Evolutionary conservation across 1,139 yeast genomes (phyloP), one percentile per base, ranked within the genome.

Genomic region (Diutina catenulata): DNA sequence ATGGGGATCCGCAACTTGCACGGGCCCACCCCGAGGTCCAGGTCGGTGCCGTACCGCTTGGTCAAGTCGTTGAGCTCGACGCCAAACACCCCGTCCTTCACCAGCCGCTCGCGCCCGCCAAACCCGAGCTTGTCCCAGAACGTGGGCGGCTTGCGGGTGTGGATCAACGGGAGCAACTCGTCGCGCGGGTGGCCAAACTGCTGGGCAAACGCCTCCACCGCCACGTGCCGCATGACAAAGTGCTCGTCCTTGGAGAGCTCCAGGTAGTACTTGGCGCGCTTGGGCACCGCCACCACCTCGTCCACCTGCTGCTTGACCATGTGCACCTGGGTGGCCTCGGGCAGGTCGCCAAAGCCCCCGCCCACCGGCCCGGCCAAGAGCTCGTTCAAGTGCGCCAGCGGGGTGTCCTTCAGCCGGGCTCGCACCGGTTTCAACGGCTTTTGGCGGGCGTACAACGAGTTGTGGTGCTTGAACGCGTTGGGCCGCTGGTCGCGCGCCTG

Each of bases 401-500:
- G 54, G 50, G 14, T 21, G 20, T 21, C 14, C 7, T 31, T 24
- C 35, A 31, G 35, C 7, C 9, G 25, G 4, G 22, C 35, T 14
- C 35, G 16, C n/a, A 31, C 35, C 11, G 35, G 47, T 36, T 51
- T 56, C 37, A 56, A 64, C 10, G 57, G 57, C 46, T 56, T 62
- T 59, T 47, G 49, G 47, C 51, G 65, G 55, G 48, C 62, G 43
- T 66, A 67, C 39, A 66, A 56, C 15, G 66, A 56, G 44, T 68
- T 66, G 47, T 79, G 87, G 53, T 77, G 88, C 45, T 77, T 74
- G 59, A 77, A 83, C 0, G 94, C 91, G 55, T 82, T 82, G 5
- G 94, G 94, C 42, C 95, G 71, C 51, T 84, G 80, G 46, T 86
- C 95, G 45, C 96, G 69, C 0, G 97, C 95, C 56, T 88, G 96